Percentiles rank a stretch among this genome's conserved stretches.
These are phyloP conservation scores for Penicillium desertorum DNA, from an alignment of 495 filamentous ascomycete species.

Conservation along the genomic window DNA sequence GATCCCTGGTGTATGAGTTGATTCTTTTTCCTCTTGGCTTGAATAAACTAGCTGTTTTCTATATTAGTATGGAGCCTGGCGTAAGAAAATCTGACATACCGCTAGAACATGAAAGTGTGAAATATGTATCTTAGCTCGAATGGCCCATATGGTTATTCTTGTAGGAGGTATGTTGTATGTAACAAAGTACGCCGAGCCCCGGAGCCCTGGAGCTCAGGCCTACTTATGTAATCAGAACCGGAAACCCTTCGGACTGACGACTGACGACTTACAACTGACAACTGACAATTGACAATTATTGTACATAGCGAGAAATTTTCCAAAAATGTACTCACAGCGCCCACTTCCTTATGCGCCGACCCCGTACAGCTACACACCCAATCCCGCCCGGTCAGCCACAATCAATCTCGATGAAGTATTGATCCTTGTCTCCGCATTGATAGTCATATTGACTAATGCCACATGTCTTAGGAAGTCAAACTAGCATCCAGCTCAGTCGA, in stretches of 20 bases:
- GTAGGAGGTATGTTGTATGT: no score
- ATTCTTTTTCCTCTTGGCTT: no score
- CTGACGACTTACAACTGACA: background rate
- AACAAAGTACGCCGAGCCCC: no score
- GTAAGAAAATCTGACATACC: no score
- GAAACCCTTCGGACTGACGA: background rate
- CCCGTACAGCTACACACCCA: slow-evolving; percentile 86
- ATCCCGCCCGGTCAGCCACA: slow-evolving; percentile 72
- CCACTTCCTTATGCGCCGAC: slow-evolving; percentile 79
- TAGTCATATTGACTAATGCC: slow-evolving; percentile 22
- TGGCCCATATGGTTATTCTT: no score
- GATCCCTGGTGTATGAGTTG: no score
- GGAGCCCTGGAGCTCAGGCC: no score
- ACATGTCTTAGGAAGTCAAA: slow-evolving; percentile 75
- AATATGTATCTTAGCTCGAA: no score
- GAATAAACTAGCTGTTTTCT: no score
- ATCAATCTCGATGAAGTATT: slow-evolving; percentile 89
- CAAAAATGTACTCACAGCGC: slow-evolving; percentile 46
- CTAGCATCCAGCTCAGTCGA: slow-evolving; percentile 80
- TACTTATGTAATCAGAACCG: no score
- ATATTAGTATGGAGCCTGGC: no score
- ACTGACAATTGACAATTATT: slow-evolving; percentile 4
- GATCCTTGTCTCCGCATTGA: slow-evolving; percentile 6
- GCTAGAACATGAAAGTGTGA: no score
- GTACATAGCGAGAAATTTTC: background rate